Evolutionary conservation across 805 yeast species (phyloP).

Genomic region (Sugiyamaella mastotermitis): DNA sequence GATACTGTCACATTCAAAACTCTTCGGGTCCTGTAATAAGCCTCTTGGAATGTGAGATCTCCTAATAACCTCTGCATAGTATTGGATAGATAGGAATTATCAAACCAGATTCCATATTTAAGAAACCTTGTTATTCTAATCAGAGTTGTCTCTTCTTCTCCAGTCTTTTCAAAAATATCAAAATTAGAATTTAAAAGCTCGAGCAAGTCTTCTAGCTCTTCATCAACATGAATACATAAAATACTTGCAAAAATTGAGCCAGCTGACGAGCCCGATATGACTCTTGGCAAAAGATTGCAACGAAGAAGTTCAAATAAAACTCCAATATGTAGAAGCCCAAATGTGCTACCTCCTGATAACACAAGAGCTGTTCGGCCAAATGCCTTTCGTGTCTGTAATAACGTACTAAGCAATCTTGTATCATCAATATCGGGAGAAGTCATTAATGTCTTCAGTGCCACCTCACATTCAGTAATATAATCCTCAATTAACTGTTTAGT

Average conservation of each 20-base stretch:
- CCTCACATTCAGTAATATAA: conserved; percentile 70
- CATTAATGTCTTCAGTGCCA: conserved; percentile 34
- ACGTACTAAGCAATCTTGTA: conserved; percentile 63
- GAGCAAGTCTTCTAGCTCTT: conserved; percentile 52
- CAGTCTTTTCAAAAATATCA: conserved; percentile 53
- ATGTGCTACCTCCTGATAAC: conserved; percentile 93
- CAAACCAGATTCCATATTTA: conserved; percentile 87
- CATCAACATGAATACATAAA: conserved; percentile 71
- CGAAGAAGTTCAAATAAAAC: conserved; percentile 76
- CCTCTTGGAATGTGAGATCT: conserved; percentile 87
- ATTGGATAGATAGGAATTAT: conserved; percentile 58
- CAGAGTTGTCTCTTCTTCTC: conserved; percentile 46
- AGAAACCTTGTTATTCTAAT: conserved; percentile 54
- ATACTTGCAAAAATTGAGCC: conserved; percentile 94
- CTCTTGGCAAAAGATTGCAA: conserved; percentile 69
- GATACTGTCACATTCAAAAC: conserved; percentile 93
- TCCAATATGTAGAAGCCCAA: conserved; percentile 90
- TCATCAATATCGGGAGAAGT: conserved; percentile 44
- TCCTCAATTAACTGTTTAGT: conserved; percentile 81
- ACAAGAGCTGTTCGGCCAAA: conserved; percentile 93
- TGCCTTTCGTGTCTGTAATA: conserved; percentile 82
- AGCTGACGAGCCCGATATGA: conserved; percentile 90
- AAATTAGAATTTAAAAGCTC: conserved; percentile 41
- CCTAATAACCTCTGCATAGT: conserved; percentile 81
- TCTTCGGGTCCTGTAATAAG: conserved; percentile 88